phyloP scores from a whole-genome alignment of 495 filamentous ascomycete species.

The Friedmanniomyces simplex region DNA sequence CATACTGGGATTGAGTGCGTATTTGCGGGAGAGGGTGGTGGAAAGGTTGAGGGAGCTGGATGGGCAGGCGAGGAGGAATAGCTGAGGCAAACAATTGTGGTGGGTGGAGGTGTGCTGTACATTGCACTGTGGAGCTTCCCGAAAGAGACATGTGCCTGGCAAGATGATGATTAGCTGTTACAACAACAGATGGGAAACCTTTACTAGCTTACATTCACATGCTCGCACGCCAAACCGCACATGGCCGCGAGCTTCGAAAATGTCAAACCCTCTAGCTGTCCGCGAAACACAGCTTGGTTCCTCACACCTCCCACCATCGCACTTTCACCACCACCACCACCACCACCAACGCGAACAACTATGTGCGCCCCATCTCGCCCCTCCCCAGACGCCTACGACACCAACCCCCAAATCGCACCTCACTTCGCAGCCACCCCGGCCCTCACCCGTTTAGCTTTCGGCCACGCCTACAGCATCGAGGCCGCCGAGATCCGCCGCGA shows the following conservation, averaged over 20 bases:
- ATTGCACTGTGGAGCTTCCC: too few species aligned
- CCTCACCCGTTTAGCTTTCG: neutral
- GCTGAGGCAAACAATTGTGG: neutral
- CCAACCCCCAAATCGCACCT: neutral
- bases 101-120: neutral
- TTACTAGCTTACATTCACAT: neutral
- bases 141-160: neutral
- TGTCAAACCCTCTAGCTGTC: neutral
- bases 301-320: neutral
- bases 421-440: neutral
- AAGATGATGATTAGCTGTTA: neutral
- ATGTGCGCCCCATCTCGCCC: neutral
- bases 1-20: constrained; percentile 51
- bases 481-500: neutral
- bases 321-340: neutral
- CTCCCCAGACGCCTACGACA: neutral
- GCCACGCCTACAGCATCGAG: neutral
- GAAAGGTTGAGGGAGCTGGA: constrained; percentile 32
- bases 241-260: neutral
- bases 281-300: neutral
- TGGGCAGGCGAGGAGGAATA: constrained; percentile 5
- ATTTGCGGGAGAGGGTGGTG: constrained; percentile 46
- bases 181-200: neutral
- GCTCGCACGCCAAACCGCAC: neutral
- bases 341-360: neutral